A percentile compares a stretch with the other conserved stretches of the same genome.
Evolutionary conservation across 768 basidiomycete genomes (phyloP).

Genomic region (Boletus sensibilis): DNA sequence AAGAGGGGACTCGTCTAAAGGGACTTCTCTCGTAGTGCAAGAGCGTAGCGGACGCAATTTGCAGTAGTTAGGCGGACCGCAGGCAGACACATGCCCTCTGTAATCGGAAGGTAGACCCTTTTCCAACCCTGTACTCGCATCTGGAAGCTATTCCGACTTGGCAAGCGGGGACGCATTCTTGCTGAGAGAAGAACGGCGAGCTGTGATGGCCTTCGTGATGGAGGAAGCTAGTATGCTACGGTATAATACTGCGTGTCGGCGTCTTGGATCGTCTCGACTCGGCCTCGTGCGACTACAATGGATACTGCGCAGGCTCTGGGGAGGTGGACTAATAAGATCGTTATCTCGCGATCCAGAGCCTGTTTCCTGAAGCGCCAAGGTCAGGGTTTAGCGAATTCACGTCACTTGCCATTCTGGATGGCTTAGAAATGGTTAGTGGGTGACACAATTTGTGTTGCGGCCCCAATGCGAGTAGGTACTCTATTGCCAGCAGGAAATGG

Average conservation of each 20-base stretch:
- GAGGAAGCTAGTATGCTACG: constrained; percentile 2
- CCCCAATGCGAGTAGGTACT: not conserved
- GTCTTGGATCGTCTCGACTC: constrained; percentile 25
- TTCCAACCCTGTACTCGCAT: constrained; percentile 22
- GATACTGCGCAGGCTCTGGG: constrained; percentile 3
- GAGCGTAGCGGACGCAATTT: constrained; percentile 28
- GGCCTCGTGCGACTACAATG: constrained; percentile 15
- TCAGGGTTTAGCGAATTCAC: constrained; percentile 23
- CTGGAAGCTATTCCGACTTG: constrained; percentile 19
- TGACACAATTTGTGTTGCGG: constrained; percentile 5
- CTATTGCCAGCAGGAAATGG: not conserved
- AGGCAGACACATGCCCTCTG: constrained; percentile 29
- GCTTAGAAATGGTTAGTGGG: not conserved
- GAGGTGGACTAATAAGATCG: constrained; percentile 18
- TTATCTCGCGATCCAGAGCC: constrained; percentile 33
- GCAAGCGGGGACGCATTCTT: constrained; percentile 11
- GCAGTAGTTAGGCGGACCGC: constrained; percentile 25
- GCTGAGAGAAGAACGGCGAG: constrained; percentile 17
- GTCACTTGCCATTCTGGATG: constrained; percentile 24
- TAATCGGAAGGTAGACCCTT: constrained; percentile 24
- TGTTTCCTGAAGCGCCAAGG: constrained; percentile 12
- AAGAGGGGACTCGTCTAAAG: constrained; percentile 8
- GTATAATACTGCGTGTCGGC: constrained; percentile 9
- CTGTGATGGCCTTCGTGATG: constrained; percentile 24
- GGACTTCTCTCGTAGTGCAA: constrained; percentile 22